Evolutionary conservation across 352 stramenopile species (phyloP).

Genomic region (Phytophthora agathidicida): DNA sequence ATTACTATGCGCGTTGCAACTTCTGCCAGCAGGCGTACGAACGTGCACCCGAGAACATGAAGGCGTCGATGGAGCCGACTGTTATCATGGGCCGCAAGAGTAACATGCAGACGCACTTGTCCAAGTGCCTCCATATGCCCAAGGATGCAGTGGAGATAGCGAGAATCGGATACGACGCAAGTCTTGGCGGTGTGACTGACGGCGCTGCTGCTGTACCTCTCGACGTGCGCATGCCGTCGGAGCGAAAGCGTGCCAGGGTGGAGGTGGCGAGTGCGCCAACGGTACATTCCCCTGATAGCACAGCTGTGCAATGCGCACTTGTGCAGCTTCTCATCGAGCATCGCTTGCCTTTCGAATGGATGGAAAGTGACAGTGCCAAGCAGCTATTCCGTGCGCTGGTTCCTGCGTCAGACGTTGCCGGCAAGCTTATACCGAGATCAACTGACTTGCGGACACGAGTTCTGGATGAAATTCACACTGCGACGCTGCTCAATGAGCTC

Average conservation of each 20-base stretch:
- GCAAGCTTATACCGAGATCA: slow-evolving; percentile 35
- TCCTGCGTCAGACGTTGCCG: slow-evolving; percentile 6
- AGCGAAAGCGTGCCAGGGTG: slow-evolving; percentile 27
- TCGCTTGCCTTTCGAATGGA: slow-evolving; percentile 68
- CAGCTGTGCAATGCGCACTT: slow-evolving; percentile 40
- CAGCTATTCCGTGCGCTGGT: slow-evolving; percentile 50
- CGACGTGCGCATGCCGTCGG: slow-evolving; percentile 13
- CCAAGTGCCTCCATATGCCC: slow-evolving; percentile 76
- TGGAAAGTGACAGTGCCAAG: slow-evolving; percentile 55
- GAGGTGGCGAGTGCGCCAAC: slow-evolving; percentile 1
- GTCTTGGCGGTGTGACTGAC: not conserved
- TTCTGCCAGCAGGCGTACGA: slow-evolving; percentile 79
- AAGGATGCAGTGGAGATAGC: slow-evolving; percentile 44
- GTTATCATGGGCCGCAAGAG: slow-evolving; percentile 78
- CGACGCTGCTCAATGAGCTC: slow-evolving; percentile 41
- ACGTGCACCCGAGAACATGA: slow-evolving; percentile 51
- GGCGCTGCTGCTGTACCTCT: not conserved
- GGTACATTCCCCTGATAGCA: slow-evolving; percentile 9
- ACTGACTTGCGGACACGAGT: slow-evolving; percentile 46
- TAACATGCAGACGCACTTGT: slow-evolving; percentile 87
- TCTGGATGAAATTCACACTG: slow-evolving; percentile 45
- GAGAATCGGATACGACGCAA: slow-evolving; percentile 9
- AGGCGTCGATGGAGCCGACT: slow-evolving; percentile 53
- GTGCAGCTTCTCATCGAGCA: slow-evolving; percentile 71
- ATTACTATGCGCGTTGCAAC: slow-evolving; percentile 82